phyloP scores from a whole-genome alignment of 495 filamentous ascomycete species.

The Aspergillus saccharolyticus region DNA sequence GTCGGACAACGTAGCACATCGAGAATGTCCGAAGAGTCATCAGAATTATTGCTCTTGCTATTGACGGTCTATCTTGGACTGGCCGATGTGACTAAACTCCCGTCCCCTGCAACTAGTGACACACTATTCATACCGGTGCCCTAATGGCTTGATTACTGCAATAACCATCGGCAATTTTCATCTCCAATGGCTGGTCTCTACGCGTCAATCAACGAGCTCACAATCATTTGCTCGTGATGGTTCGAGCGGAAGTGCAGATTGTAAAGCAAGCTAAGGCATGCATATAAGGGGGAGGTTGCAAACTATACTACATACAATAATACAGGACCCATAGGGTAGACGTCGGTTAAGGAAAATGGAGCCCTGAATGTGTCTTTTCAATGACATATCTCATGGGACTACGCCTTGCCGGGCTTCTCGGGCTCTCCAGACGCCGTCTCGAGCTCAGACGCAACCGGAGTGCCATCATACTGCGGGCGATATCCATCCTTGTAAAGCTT shows the following conservation, averaged over 20 bases:
- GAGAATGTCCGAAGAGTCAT: neutral
- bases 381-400: slow-evolving; percentile 1
- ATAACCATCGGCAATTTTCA: neutral
- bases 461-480: slow-evolving; percentile 28
- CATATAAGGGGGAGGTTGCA: neutral
- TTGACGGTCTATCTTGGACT: neutral
- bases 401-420: slow-evolving; percentile 1
- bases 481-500: slow-evolving; percentile 58
- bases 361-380: neutral
- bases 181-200: neutral
- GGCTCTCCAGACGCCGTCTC: neutral
- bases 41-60: neutral
- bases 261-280: neutral
- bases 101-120: neutral
- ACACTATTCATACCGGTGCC: neutral
- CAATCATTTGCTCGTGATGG: neutral
- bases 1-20: neutral
- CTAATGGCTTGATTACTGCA: neutral
- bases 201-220: neutral
- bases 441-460: neutral
- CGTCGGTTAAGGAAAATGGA: neutral
- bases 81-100: neutral
- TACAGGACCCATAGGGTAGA: neutral
- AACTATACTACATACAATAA: slow-evolving; percentile 6
- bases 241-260: no score